These are phyloP conservation scores for Pseudopithomyces maydicus DNA, from an alignment of 2,329 filamentous ascomycete species.

Conservation along the genomic window DNA sequence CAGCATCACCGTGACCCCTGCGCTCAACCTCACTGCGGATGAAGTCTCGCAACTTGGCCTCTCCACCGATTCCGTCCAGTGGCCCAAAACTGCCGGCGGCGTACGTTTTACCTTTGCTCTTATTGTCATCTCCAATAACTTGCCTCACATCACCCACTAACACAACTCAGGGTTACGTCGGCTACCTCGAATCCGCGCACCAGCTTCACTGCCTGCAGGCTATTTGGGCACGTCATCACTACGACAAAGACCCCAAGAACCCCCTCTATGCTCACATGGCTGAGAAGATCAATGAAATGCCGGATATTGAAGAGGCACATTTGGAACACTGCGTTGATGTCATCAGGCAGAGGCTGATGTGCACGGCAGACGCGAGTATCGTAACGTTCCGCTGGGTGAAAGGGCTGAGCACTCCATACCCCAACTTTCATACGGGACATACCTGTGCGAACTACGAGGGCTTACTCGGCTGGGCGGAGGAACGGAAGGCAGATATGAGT, in stretches of 20 bases:
- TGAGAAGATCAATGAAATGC: neutral
- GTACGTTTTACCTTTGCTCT: neutral
- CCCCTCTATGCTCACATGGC: slow-evolving; percentile 3
- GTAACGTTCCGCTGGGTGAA: slow-evolving; percentile 13
- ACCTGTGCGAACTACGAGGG: slow-evolving; percentile 5
- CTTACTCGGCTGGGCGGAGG: neutral
- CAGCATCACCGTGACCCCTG: slow-evolving; percentile 5
- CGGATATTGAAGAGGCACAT: slow-evolving; percentile 8
- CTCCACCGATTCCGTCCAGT: neutral
- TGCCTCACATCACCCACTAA: neutral
- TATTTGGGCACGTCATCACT: slow-evolving; percentile 10
- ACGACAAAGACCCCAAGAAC: slow-evolving; percentile 1
- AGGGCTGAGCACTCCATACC: neutral
- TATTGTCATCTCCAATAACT: neutral
- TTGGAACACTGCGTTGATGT: slow-evolving; percentile 13
- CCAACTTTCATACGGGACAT: slow-evolving; percentile 5
- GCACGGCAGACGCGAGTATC: neutral
- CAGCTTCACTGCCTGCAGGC: slow-evolving; percentile 11
- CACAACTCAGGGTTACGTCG: slow-evolving; percentile 6
- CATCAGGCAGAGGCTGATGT: neutral
- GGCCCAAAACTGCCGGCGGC: neutral
- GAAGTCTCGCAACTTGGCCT: slow-evolving; percentile 3
- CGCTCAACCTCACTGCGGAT: slow-evolving; percentile 5
- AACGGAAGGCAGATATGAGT: slow-evolving; percentile 1
- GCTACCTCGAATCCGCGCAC: slow-evolving; percentile 8